Evolutionary conservation across 1,284 basidiomycete species (phyloP).

Genomic region (Rhodotorula sp.): DNA sequence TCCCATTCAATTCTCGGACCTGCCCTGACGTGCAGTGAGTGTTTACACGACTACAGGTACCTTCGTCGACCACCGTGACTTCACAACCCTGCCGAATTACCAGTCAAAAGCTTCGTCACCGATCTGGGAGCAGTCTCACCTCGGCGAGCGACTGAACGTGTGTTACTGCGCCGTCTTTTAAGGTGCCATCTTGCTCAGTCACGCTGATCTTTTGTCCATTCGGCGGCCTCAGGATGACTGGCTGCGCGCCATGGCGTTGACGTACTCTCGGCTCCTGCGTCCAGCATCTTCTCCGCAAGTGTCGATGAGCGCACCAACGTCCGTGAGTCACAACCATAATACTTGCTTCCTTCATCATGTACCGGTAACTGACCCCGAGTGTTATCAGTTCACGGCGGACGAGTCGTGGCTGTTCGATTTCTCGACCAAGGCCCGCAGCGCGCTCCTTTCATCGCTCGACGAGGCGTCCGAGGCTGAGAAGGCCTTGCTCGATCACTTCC

Average conservation of each 20-base stretch:
- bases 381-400: constrained; percentile 39
- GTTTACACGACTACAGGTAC: not conserved
- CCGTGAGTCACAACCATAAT: too few relatives aligned
- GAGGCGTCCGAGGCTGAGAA: constrained; percentile 60
- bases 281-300: not conserved
- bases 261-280: constrained; percentile 59
- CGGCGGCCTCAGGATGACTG: constrained; percentile 58
- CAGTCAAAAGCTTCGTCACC: constrained; percentile 59
- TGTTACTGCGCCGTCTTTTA: constrained; percentile 34
- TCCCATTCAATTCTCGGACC: too few relatives aligned
- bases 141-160: constrained; percentile 66
- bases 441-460: constrained; percentile 52
- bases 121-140: constrained; percentile 63
- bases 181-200: too few relatives aligned
- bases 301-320: not conserved
- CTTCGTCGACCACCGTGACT: constrained; percentile 69
- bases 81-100: constrained; percentile 69
- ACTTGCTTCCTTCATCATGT: too few relatives aligned
- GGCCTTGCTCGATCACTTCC: constrained; percentile 60
- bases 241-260: constrained; percentile 65
- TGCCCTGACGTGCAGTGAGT: not conserved
- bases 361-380: constrained; percentile 53
- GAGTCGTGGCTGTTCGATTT: constrained; percentile 18
- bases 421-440: constrained; percentile 15
- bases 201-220: too few relatives aligned